Evolutionary conservation across 306 rosid genomes (phyloP).

Genomic region (Ziziphus jujuba): DNA sequence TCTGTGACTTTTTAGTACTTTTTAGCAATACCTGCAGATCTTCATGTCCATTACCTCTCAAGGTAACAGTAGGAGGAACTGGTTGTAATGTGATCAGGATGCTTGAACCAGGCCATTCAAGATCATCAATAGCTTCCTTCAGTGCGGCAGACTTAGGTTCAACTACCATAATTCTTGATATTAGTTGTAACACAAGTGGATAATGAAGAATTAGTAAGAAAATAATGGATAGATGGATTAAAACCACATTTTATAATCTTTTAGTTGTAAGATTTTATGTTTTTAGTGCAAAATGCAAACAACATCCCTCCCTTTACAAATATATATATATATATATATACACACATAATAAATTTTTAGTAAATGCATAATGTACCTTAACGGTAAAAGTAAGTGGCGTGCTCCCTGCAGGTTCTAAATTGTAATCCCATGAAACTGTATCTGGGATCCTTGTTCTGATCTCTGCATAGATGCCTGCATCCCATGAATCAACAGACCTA

Average conservation of each 20-base stretch:
- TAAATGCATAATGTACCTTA: conserved; percentile 46
- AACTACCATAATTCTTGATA: conserved; percentile 23
- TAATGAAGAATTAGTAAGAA: background rate
- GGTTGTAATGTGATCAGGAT: conserved; percentile 74
- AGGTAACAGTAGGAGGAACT: conserved; percentile 70
- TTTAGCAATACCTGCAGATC: conserved; percentile 71
- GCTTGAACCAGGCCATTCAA: conserved; percentile 97
- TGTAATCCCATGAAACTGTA: conserved; percentile 83
- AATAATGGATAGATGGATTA: background rate
- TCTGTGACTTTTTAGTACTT: background rate
- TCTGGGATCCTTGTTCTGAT: conserved; percentile 95
- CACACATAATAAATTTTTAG: background rate
- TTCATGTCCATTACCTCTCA: conserved; percentile 93
- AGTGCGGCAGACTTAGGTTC: conserved; percentile 70
- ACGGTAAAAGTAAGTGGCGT: conserved; percentile 82
- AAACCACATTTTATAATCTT: too few species aligned
- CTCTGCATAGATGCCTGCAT: conserved; percentile 85
- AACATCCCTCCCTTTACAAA: background rate
- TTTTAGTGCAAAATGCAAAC: background rate
- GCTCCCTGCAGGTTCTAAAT: conserved; percentile 88
- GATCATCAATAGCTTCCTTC: conserved; percentile 96
- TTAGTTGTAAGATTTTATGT: background rate
- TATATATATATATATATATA: background rate
- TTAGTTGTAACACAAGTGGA: conserved; percentile 9
- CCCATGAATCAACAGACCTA: conserved; percentile 80